phyloP scores from a whole-genome alignment of 441 rosid species.

The Biscutella auriculata region DNA sequence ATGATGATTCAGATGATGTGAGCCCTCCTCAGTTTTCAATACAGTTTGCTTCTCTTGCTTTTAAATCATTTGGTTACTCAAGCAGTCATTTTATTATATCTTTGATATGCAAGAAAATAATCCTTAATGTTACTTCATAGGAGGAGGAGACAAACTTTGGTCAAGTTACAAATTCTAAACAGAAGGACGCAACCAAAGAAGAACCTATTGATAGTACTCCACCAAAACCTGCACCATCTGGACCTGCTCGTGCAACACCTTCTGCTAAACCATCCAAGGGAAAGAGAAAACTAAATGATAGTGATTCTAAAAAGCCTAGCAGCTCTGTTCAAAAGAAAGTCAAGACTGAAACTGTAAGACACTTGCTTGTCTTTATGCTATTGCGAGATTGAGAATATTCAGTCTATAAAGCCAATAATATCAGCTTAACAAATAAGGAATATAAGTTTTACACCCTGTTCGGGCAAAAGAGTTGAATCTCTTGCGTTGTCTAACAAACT shows the following conservation, averaged over 20 bases:
- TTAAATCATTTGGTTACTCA: neutral
- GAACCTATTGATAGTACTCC: constrained; percentile 70
- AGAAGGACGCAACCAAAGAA: constrained; percentile 59
- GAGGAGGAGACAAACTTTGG: constrained; percentile 48
- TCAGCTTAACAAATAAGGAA: neutral
- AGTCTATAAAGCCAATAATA: neutral
- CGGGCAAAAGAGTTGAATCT: neutral
- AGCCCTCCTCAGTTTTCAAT: constrained; percentile 14
- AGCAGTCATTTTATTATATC: neutral
- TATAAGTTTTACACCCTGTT: neutral
- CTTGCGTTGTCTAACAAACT: neutral
- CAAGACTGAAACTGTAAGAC: constrained; percentile 69
- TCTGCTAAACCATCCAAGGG: constrained; percentile 70
- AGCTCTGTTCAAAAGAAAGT: constrained; percentile 62
- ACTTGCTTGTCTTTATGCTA: neutral
- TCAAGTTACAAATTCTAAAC: constrained; percentile 49
- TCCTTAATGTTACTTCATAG: constrained; percentile 3
- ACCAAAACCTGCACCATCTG: constrained; percentile 49
- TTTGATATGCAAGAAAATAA: neutral
- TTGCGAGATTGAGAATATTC: neutral
- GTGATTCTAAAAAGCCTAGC: constrained; percentile 50
- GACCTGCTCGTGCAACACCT: constrained; percentile 56
- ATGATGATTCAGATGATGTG: constrained; percentile 72
- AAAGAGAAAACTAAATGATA: constrained; percentile 66
- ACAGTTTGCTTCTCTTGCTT: neutral